Evolutionary conservation across 352 stramenopile species (phyloP), one percentile per base, ranked within the genome.

Genomic region (Pythium periplocum): DNA sequence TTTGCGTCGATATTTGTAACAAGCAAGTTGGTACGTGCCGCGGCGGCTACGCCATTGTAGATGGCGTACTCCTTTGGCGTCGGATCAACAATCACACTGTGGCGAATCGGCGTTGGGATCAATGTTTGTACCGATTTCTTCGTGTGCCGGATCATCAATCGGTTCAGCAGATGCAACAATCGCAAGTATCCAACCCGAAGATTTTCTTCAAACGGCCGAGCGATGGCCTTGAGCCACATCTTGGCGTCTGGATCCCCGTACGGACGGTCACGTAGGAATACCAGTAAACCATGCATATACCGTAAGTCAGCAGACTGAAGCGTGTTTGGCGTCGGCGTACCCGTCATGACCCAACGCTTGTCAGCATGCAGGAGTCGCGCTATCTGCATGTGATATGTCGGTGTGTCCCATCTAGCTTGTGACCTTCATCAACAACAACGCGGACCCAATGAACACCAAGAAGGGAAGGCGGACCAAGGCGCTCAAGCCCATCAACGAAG

Each of bases 91-190:
- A 26, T 26, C 17, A 26, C 17, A 26, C 1, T 48, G 46, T 61
- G 59, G 17, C 59, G 52, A 4, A 58, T 42, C 6, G 59, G 59
- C 31, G 52, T 36, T 3, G 77, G 74, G 4, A 88, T 65, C n/a
- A 86, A 75, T 8, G 69, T 61, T 6, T 53, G 58, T 30, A 98
- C 85, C 11, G 96, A 96, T 4, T 75, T 57, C 57, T 98, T 98
- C 3, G 92, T 97, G 58, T 99, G 95, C 2, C 96, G 77, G 40
- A 98, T 80, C 95, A 98, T 98, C n/a, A 98, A 83, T 37, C 86
- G 73, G 36, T 80, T 88, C 5, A 98, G 60, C 11, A 98, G 53
- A 30, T 86, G 75, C 48, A 85, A 73, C 4, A 98, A 54, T 26
- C 89, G 83, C 39, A 87, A 68, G 48, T 85, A 90, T 1, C 66